Percentiles rank a stretch among this genome's conserved stretches.
phyloP scores from a whole-genome alignment of 352 stramenopile genomes.

The Pythium aristosporum region DNA sequence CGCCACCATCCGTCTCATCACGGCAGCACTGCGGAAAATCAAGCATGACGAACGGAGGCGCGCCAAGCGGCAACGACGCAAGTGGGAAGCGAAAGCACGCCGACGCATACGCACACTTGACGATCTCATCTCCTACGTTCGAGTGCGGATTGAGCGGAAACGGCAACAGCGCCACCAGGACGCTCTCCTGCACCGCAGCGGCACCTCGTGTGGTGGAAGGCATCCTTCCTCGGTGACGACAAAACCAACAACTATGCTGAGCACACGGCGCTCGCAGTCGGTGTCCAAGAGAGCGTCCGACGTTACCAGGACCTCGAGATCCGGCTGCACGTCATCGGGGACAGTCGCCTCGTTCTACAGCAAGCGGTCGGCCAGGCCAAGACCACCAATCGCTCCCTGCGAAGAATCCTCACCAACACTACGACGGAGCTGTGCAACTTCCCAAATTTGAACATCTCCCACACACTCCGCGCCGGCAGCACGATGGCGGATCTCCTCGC shows the following conservation, averaged over 20 bases:
- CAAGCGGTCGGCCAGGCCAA: not conserved
- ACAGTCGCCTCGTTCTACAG: not conserved
- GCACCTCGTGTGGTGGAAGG: not conserved
- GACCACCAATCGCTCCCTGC: not conserved
- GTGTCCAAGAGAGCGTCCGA: not conserved
- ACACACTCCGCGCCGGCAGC: conserved; percentile 1
- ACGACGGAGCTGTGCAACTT: too few relatives aligned
- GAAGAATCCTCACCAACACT: not conserved
- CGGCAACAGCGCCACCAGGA: too few relatives aligned
- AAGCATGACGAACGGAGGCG: too few relatives aligned
- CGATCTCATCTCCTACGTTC: too few relatives aligned
- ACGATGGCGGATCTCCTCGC: not conserved
- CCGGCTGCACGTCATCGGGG: not conserved
- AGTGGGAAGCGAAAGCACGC: too few relatives aligned
- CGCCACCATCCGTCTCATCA: too few relatives aligned
- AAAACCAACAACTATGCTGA: conserved; percentile 1
- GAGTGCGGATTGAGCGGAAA: too few relatives aligned
- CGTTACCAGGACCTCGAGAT: not conserved
- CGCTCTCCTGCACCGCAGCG: too few relatives aligned
- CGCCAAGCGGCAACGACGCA: too few relatives aligned
- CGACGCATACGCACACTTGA: too few relatives aligned
- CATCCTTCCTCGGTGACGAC: not conserved
- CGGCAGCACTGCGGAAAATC: too few relatives aligned
- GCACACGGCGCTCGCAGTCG: not conserved
- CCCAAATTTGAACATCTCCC: too few relatives aligned